Evolutionary conservation across 306 rosid species (phyloP).

Genomic region (Quercus berberidifolia): DNA sequence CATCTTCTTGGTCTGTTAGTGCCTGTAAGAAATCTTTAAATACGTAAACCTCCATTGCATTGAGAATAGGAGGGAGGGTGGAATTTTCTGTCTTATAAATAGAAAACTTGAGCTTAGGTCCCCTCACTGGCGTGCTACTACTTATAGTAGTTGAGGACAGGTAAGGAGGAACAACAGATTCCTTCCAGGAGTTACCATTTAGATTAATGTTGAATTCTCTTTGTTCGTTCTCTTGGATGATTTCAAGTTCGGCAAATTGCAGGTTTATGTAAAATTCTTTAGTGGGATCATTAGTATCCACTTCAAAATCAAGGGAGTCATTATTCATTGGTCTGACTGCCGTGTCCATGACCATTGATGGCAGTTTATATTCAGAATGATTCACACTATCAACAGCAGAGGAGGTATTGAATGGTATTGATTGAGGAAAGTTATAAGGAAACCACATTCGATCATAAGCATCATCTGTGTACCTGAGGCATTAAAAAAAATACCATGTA

Average conservation of each 20-base stretch:
- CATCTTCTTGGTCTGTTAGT: conserved; percentile 38
- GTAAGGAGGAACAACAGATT: conserved; percentile 15
- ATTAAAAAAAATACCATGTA: background rate
- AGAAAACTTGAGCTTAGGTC: conserved; percentile 12
- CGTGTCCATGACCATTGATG: conserved; percentile 33
- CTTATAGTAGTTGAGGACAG: conserved; percentile 17
- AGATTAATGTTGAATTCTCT: conserved; percentile 40
- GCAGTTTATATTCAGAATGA: background rate
- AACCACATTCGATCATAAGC: conserved; percentile 42
- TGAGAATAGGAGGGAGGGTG: conserved; percentile 57
- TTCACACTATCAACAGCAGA: background rate
- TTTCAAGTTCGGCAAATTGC: conserved; percentile 50
- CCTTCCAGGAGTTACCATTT: conserved; percentile 24
- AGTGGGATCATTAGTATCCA: background rate
- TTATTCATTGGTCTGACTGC: conserved; percentile 11
- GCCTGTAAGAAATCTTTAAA: conserved; percentile 21
- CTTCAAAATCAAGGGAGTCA: background rate
- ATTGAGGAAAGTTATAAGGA: conserved; percentile 16
- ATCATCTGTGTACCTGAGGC: conserved; percentile 36
- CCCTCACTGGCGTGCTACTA: background rate
- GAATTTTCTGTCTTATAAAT: conserved; percentile 24
- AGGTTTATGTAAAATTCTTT: conserved; percentile 19
- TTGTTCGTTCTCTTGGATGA: conserved; percentile 15
- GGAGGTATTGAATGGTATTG: conserved; percentile 7
- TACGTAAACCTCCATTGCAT: conserved; percentile 44